A percentile compares a stretch with the other conserved stretches of the same genome.
Conservation (phyloP, 441 rosid genomes). For the Eutrema salsugineum region DNA sequence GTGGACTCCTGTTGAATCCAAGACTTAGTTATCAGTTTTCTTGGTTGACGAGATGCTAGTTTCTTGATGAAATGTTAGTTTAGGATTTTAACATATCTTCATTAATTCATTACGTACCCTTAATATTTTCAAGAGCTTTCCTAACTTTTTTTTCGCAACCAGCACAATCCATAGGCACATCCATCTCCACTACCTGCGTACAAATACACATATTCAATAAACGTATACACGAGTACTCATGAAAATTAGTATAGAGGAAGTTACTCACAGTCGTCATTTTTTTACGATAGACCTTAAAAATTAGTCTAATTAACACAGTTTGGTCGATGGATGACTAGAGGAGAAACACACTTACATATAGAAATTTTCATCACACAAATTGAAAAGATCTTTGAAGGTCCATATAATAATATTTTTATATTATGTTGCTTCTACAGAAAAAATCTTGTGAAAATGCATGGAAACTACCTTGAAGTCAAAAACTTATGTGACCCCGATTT, state of each 20-base stretch:
- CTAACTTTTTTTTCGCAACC: slow-evolving; percentile 63
- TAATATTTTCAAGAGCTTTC: slow-evolving; percentile 57
- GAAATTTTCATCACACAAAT: not conserved
- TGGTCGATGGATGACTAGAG: not conserved
- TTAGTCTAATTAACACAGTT: not conserved
- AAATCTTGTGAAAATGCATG: slow-evolving; percentile 11
- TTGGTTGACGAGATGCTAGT: not conserved
- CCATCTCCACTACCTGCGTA: slow-evolving; percentile 56
- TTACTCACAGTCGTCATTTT: slow-evolving; percentile 31
- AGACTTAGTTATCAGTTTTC: not conserved
- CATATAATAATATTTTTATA: slow-evolving; percentile 3
- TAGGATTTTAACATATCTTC: not conserved
- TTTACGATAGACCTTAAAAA: not conserved
- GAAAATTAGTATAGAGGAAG: not conserved
- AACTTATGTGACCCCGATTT: not conserved
- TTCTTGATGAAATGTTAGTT: not conserved
- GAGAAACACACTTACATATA: not conserved
- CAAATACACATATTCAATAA: not conserved
- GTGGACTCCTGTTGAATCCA: slow-evolving; percentile 50
- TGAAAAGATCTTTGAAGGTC: slow-evolving; percentile 16
- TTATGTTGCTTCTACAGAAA: slow-evolving; percentile 11
- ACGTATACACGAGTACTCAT: not conserved
- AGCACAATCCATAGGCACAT: slow-evolving; percentile 69
- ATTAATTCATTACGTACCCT: slow-evolving; percentile 40
- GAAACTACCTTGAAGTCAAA: slow-evolving; percentile 30